Conservation (phyloP, 345 rosid genomes). For the Rhodamnia rubescens region DNA sequence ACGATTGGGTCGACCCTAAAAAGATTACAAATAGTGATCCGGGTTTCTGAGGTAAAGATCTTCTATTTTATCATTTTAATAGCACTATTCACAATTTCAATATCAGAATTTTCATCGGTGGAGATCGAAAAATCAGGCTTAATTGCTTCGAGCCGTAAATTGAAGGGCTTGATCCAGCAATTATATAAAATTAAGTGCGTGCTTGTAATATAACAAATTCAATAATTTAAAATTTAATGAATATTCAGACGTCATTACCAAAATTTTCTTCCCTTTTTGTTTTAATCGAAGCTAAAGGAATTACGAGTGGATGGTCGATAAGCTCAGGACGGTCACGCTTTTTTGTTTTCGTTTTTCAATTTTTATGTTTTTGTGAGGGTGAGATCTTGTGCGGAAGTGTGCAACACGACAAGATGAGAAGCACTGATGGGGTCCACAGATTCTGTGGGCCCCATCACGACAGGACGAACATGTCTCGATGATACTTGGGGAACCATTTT, state of each 20-base stretch:
- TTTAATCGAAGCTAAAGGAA: neutral
- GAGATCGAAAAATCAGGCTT: no score
- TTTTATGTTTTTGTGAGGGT: neutral
- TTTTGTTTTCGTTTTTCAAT: neutral
- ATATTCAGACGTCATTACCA: neutral
- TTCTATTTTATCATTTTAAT: no score
- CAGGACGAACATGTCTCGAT: no score
- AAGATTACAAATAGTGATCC: neutral
- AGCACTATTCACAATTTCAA: no score
- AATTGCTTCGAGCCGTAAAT: no score
- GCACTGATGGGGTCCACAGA: conserved; percentile 2
- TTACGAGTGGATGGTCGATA: neutral
- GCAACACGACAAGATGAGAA: neutral
- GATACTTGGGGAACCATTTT: neutral
- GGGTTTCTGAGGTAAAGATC: no score
- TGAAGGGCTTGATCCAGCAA: neutral
- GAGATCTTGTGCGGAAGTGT: neutral
- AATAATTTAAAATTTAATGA: neutral
- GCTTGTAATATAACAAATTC: no score
- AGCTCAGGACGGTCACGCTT: no score
- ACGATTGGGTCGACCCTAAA: no score
- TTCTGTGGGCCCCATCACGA: conserved; percentile 14
- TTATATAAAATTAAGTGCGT: neutral
- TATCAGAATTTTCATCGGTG: no score
- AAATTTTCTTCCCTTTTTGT: neutral